Evolutionary conservation across 202 grass and related monocot species (phyloP).

Genomic region (Panicum hallii): DNA sequence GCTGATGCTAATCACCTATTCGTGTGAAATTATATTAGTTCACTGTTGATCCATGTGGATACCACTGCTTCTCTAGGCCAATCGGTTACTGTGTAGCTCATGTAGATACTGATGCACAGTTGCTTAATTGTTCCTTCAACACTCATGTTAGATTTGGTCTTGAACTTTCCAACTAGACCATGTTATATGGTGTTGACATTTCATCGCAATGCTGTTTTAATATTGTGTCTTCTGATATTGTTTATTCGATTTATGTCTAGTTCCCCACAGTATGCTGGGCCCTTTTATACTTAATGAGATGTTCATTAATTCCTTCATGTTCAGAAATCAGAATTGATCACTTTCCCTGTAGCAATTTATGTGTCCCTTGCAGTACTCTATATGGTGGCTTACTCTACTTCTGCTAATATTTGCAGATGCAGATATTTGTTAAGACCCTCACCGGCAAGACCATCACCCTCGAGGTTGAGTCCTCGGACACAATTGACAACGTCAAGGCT

Average conservation of each 20-base stretch:
- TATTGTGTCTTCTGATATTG: background rate
- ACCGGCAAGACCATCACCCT: conserved; percentile 71
- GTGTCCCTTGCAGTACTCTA: background rate
- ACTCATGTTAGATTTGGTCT: background rate
- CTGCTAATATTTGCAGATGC: conserved; percentile 30
- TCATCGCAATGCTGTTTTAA: background rate
- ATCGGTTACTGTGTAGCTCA: background rate
- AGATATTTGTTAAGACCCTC: conserved; percentile 74
- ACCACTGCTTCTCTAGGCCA: background rate
- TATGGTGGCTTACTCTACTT: background rate
- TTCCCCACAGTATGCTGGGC: no score
- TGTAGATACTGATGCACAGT: background rate
- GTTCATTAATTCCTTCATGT: background rate
- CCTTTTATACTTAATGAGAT: background rate
- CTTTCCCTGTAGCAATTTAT: background rate
- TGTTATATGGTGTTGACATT: background rate
- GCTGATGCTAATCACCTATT: background rate
- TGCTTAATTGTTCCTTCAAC: background rate
- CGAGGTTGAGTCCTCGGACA: conserved; percentile 60
- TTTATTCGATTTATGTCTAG: background rate
- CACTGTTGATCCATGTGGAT: background rate
- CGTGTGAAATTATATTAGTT: background rate
- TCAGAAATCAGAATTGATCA: background rate
- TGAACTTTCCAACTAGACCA: background rate
- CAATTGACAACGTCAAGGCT: conserved; percentile 61